Conservation (phyloP, 768 basidiomycete species). For the Fistulinella prunicolor region DNA sequence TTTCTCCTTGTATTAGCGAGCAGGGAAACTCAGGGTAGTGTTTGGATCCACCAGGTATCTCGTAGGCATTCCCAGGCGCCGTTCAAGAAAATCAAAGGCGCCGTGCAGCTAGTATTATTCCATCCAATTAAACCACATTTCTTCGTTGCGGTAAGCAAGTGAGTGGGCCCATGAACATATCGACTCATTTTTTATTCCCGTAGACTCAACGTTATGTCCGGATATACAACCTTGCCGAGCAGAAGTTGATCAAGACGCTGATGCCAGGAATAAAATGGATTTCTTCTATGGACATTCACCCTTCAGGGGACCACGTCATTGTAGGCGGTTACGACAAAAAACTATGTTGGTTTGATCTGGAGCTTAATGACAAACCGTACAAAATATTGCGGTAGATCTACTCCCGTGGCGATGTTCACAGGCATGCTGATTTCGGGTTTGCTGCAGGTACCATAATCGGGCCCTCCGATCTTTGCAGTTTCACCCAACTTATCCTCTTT, state of each 20-base stretch:
- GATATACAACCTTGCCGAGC: slow-evolving; percentile 91
- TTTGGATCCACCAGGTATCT: slow-evolving; percentile 95
- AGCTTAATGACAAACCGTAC: slow-evolving; percentile 95
- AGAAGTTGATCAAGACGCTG: slow-evolving; percentile 91
- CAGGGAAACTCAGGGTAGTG: slow-evolving; percentile 70
- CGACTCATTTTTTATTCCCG: slow-evolving; percentile 8
- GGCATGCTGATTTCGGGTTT: slow-evolving; percentile 9
- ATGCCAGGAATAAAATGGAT: slow-evolving; percentile 97
- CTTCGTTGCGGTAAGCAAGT: slow-evolving; percentile 84
- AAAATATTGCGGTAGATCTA: slow-evolving; percentile 77
- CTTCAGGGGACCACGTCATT: slow-evolving; percentile 93
- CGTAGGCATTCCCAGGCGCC: slow-evolving; percentile 96
- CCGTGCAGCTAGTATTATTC: slow-evolving; percentile 89
- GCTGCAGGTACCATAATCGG: slow-evolving; percentile 80
- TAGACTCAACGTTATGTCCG: slow-evolving; percentile 97
- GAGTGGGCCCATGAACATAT: slow-evolving; percentile 9
- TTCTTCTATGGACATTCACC: slow-evolving; percentile 95
- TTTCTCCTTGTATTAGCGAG: slow-evolving; percentile 41
- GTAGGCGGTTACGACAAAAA: slow-evolving; percentile 98
- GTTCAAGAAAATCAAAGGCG: slow-evolving; percentile 92
- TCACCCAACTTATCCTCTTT: slow-evolving; percentile 92
- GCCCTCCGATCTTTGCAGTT: slow-evolving; percentile 93
- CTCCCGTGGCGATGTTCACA: neutral
- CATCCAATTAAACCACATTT: slow-evolving; percentile 94
- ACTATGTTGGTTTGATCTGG: slow-evolving; percentile 98